Percentiles rank a stretch among this genome's conserved stretches.
Evolutionary conservation across 2,329 filamentous ascomycete genomes (phyloP).

Genomic region (Talaromyces sp.): DNA sequence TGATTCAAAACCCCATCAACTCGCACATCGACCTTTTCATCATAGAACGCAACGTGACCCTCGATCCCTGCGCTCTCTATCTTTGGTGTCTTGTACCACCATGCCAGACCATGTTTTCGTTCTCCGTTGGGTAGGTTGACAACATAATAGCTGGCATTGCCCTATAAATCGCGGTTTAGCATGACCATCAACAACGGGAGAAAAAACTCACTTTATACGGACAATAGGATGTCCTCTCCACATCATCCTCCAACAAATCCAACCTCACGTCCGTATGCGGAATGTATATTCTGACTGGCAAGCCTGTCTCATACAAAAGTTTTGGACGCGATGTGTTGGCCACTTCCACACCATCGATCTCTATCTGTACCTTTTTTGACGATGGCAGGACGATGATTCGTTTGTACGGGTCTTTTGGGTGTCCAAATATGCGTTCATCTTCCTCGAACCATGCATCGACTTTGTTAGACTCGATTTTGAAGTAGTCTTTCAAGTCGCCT

Average conservation of each 20-base stretch:
- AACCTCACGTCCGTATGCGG: conserved; percentile 12
- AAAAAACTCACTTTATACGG: conserved; percentile 9
- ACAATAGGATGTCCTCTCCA: not conserved
- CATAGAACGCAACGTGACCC: conserved; percentile 15
- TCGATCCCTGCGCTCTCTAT: conserved; percentile 12
- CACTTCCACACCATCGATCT: conserved; percentile 14
- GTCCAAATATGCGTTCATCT: conserved; percentile 13
- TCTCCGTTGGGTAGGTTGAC: conserved; percentile 10
- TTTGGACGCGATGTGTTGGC: conserved; percentile 10
- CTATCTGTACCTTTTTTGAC: conserved; percentile 11
- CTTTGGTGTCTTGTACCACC: conserved; percentile 17
- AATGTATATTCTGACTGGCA: conserved; percentile 12
- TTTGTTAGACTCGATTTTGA: conserved; percentile 9
- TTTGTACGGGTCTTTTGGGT: conserved; percentile 15
- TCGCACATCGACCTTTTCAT: conserved; percentile 15
- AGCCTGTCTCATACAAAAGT: conserved; percentile 14
- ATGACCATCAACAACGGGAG: not conserved
- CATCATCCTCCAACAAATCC: conserved; percentile 10
- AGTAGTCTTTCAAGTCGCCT: not conserved
- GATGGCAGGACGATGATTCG: conserved; percentile 12
- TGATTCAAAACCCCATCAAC: conserved; percentile 13
- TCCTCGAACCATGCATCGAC: conserved; percentile 15
- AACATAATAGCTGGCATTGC: conserved; percentile 12
- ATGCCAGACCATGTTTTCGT: conserved; percentile 11
- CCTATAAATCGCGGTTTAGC: not conserved